Evolutionary conservation across 2,329 filamentous ascomycete species (phyloP).

Genomic region (Madurella fahalii): DNA sequence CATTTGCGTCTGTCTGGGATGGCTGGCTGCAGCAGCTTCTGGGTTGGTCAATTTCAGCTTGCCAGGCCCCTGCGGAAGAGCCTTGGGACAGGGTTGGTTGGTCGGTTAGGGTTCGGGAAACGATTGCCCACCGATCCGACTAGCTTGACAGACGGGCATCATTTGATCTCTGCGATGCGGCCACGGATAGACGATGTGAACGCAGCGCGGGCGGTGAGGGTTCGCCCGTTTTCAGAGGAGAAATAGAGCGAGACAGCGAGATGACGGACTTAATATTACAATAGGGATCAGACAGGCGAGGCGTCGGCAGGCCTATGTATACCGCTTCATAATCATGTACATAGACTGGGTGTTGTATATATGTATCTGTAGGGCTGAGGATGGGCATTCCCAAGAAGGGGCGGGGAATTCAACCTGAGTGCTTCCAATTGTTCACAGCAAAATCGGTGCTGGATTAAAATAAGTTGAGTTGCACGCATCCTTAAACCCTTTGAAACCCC

Average conservation of each 20-base stretch:
- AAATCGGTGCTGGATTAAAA: too few relatives aligned
- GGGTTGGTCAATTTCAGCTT: neutral
- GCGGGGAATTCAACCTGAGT: neutral
- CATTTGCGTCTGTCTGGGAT: neutral
- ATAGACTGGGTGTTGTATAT: conserved; percentile 5
- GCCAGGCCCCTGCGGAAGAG: too few relatives aligned
- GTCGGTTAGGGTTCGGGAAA: neutral
- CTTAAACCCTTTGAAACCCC: too few relatives aligned
- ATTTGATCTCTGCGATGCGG: neutral
- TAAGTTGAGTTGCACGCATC: too few relatives aligned
- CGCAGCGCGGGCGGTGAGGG: neutral
- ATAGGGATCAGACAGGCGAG: neutral
- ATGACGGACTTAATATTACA: neutral
- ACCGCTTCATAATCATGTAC: conserved; percentile 1
- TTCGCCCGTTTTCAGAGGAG: neutral
- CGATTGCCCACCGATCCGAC: neutral
- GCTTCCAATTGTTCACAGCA: neutral
- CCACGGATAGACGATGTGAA: conserved; percentile 1
- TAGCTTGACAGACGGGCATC: neutral
- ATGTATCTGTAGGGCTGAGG: neutral
- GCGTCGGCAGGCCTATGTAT: neutral
- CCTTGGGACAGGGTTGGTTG: too few relatives aligned
- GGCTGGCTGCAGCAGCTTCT: neutral
- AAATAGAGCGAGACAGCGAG: neutral
- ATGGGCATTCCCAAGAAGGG: neutral